Evolutionary conservation across 306 rosid genomes (phyloP), one percentile per base, ranked within the genome.

Genomic region (Fagus sylvatica): DNA sequence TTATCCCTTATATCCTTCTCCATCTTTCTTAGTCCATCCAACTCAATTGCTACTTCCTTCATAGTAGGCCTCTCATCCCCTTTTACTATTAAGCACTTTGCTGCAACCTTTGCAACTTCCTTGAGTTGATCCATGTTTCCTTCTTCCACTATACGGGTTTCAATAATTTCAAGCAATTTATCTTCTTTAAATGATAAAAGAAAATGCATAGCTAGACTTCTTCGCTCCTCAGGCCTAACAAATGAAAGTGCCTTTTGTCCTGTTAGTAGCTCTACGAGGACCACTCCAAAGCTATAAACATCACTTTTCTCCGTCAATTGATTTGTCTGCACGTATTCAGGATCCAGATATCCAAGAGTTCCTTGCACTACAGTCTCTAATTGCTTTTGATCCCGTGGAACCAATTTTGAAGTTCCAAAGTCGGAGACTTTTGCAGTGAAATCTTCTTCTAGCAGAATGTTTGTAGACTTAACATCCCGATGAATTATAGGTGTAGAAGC

Each of bases 311-410:
- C 83, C 0, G 83, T 79, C 61, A 79, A 53, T 17, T 79, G 69
- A 30, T 73, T 73, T 11, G 78, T 79, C 1, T 42, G 81, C 53
- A 83, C 37, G 73, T 83, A 79, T 67, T 79, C 81, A 28, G 74
- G 84, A 33, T 84, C 81, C 34, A 84, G 60, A n/a, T 84, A 65
- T 6, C 81, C 84, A 0, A 84, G 53, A 22, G 88, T 84, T 39
- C 88, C 83, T 17, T 81, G 85, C 17, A 84, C 85, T 77, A 78
- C 6, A 12, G 85, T 78, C 1, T 70, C 77, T 13, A 85, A 42
- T 39, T 78, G 66, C 28, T 61, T 69, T 62, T 78, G 72, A 13
- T 85, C 81, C 1, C n/a, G 59, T 0, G 82, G 72, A 65, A 84
- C 72, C 60, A 78, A 51, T 41, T 83, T 81, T 0, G 85, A 81